Base-by-base conservation (phyloP, 2,329 filamentous ascomycete genomes). In the Alternaria triticina region DNA sequence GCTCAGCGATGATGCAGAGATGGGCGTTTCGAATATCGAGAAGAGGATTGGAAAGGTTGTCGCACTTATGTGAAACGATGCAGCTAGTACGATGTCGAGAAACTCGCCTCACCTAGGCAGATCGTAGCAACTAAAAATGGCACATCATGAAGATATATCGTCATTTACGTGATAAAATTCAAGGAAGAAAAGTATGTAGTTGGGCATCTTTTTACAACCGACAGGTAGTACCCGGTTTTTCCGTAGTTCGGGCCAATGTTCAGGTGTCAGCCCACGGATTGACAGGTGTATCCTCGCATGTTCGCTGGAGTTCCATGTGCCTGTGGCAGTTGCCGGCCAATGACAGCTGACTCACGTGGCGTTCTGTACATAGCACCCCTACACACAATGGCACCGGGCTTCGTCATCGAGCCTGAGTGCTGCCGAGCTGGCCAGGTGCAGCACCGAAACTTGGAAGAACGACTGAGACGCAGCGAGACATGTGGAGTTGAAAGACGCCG, bases 351-450 rank as follows among this genome's bases (percentile, higher is more conserved):
- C 28, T 59, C 66, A 67, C 43, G 60, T 64, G 61, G 36, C 27
- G 61, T 44, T 60, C 55, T 65, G 50, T 55, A 59, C 49, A 52
- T 61, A 40, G 45, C 17, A 61, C 54, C 55, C 63, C 54, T 60
- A 67, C 64, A 60, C 44, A 46, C 58, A 58, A 55, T 22, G 54
- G 54, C 62, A 56, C 59, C 28, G 45, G 56, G 68, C 68, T 70
- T 69, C 66, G 68, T 70, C 68, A 70, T 70, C 64, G 49, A 57
- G 50, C 46, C 54, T 28, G 54, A 58, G 30, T 33, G 49, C 23
- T 57, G 70, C 62, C 68, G 67, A 70, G 71, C 65, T 67, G 70
- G 70, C 69, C 68, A 57, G 49, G 57, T 66, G 68, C 67, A 66
- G 62, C 58, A 27, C 47, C 33, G 57, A 52, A 68, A 66, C 65